Percentiles rank a stretch among this genome's conserved stretches.
Evolutionary conservation across 1,284 basidiomycete genomes (phyloP).

Genomic region (Ustilago sp.): DNA sequence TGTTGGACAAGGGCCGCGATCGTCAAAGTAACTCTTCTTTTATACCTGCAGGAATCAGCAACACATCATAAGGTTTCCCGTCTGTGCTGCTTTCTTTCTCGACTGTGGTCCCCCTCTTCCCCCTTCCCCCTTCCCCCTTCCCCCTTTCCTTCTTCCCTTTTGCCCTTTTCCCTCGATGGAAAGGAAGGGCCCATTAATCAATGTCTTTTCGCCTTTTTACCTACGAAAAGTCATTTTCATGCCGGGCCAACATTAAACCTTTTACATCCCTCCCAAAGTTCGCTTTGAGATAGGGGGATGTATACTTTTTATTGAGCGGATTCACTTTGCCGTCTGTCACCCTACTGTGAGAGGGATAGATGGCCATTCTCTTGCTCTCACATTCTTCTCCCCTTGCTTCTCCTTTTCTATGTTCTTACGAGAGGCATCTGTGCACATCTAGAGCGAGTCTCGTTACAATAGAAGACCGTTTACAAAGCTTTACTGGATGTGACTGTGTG

Average conservation of each 20-base stretch:
- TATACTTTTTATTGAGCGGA: conserved; percentile 22
- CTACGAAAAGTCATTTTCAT: conserved; percentile 60
- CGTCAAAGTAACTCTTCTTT: conserved; percentile 42
- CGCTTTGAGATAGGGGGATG: conserved; percentile 5
- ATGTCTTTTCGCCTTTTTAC: conserved; percentile 35
- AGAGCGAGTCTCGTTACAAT: background rate
- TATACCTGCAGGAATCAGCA: conserved; percentile 3
- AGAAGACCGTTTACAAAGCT: background rate
- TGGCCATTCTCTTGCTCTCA: conserved; percentile 52
- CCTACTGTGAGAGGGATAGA: conserved; percentile 1
- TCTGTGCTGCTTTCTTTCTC: background rate
- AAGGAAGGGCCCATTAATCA: conserved; percentile 59
- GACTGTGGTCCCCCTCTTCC: background rate
- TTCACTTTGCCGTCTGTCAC: conserved; percentile 55
- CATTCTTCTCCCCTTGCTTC: conserved; percentile 11
- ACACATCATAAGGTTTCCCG: background rate
- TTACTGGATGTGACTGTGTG: background rate
- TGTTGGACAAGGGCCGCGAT: conserved; percentile 43
- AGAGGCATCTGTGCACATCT: background rate
- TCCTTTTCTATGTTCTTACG: background rate
- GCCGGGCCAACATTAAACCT: conserved; percentile 56
- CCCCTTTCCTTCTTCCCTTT: background rate
- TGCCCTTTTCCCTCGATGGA: background rate
- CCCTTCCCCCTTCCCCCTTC: background rate
- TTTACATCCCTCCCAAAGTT: background rate